Conservation (phyloP, 441 rosid species). For the Francoa sonchifolia region DNA sequence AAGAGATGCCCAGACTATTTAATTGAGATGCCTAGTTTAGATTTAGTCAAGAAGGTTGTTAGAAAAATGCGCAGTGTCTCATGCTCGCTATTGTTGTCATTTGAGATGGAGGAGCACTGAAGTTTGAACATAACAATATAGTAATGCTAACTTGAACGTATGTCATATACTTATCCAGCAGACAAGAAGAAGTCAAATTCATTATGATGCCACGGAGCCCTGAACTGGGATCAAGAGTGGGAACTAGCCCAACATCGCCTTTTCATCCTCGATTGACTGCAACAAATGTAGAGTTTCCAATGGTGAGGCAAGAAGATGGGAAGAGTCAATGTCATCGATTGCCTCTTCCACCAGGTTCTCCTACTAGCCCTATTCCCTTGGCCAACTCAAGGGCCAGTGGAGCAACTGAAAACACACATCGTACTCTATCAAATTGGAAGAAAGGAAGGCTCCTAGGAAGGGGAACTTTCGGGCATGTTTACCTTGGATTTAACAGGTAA, state of each 20-base stretch:
- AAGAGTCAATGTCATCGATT: conserved; percentile 16
- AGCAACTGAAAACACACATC: no score
- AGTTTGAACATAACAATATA: background rate
- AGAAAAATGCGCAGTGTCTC: no score
- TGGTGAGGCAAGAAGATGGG: conserved; percentile 6
- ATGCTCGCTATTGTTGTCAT: no score
- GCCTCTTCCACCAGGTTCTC: conserved; percentile 18
- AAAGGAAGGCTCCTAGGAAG: conserved; percentile 23
- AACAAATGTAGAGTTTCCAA: conserved; percentile 9
- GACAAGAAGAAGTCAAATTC: conserved; percentile 7
- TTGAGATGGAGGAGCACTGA: background rate
- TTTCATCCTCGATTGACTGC: conserved; percentile 6
- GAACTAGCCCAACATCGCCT: conserved; percentile 15
- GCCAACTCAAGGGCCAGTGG: no score
- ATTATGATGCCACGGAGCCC: conserved; percentile 14
- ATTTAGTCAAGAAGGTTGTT: no score
- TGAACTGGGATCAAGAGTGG: conserved; percentile 8
- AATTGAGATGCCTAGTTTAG: no score
- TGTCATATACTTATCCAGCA: conserved; percentile 9
- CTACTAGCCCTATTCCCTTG: conserved; percentile 12
- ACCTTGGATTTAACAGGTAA: conserved; percentile 30
- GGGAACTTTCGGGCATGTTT: conserved; percentile 36
- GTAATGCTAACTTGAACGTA: background rate
- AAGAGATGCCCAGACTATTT: no score
- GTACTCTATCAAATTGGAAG: conserved; percentile 9